phyloP scores from a whole-genome alignment of 2,329 filamentous ascomycete species.

The Monosporascus sp. region DNA sequence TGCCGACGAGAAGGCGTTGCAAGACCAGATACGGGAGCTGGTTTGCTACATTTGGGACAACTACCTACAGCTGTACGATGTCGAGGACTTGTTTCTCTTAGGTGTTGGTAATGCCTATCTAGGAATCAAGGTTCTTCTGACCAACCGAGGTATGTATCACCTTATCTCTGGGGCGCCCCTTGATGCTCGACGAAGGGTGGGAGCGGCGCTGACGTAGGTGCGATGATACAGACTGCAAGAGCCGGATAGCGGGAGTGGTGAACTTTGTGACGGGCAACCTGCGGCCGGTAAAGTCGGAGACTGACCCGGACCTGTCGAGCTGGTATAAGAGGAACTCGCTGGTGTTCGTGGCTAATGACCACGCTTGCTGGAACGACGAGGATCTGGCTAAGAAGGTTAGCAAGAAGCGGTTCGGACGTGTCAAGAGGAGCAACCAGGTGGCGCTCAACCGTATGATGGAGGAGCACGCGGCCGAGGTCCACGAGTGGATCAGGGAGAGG shows the following conservation, averaged over 20 bases:
- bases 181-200: too few relatives aligned
- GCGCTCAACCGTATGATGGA: slow-evolving; percentile 53
- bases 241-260: slow-evolving; percentile 64
- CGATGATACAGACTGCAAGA: slow-evolving; percentile 50
- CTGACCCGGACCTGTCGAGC: slow-evolving; percentile 61
- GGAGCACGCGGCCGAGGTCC: slow-evolving; percentile 45
- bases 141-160: slow-evolving; percentile 57
- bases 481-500: slow-evolving; percentile 44
- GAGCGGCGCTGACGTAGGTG: slow-evolving; percentile 5
- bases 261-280: slow-evolving; percentile 77
- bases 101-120: slow-evolving; percentile 87
- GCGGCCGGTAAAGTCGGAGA: slow-evolving; percentile 72
- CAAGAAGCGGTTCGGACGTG: slow-evolving; percentile 56
- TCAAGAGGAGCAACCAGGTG: slow-evolving; percentile 43
- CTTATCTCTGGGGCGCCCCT: too few relatives aligned
- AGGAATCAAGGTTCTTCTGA: slow-evolving; percentile 75
- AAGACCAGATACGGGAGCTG: slow-evolving; percentile 63
- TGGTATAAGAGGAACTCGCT: slow-evolving; percentile 84
- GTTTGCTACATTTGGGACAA: slow-evolving; percentile 94
- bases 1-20: slow-evolving; percentile 40
- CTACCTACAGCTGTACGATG: slow-evolving; percentile 75
- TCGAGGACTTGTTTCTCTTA: slow-evolving; percentile 74
- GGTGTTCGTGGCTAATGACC: slow-evolving; percentile 70
- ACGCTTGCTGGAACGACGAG: slow-evolving; percentile 68
- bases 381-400: slow-evolving; percentile 54